Percentiles rank a stretch among this genome's conserved stretches.
phyloP scores from a whole-genome alignment of 495 filamentous ascomycete species.

The Penicillium maclennaniae region DNA sequence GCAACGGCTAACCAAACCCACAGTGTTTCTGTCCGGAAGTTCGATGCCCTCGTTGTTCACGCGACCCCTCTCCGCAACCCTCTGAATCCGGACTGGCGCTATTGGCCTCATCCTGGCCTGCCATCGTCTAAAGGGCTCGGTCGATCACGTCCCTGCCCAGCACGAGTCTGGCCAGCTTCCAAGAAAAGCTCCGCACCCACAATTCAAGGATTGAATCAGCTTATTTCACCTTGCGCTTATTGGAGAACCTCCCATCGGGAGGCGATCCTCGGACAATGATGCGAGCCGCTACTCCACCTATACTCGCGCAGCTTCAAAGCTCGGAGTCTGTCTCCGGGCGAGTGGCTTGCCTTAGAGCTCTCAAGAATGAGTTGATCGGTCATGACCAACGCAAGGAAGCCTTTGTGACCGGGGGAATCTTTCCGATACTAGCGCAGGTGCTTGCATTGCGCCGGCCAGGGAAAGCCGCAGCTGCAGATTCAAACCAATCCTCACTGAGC shows the following conservation, averaged over 20 bases:
- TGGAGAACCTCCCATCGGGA: conserved; percentile 20
- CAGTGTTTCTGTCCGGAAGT: not conserved
- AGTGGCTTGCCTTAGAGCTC: conserved; percentile 57
- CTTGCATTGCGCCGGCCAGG: conserved; percentile 39
- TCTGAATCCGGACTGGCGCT: conserved; percentile 13
- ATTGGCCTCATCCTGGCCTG: not conserved
- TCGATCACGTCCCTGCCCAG: not conserved
- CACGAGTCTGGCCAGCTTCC: not conserved
- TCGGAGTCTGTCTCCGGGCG: conserved; percentile 59
- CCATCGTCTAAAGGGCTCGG: not conserved
- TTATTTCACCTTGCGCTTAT: not conserved
- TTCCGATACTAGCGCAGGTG: conserved; percentile 63
- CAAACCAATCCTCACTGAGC: conserved; percentile 28
- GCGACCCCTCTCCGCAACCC: conserved; percentile 3
- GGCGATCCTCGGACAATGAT: conserved; percentile 44
- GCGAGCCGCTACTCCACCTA: conserved; percentile 45
- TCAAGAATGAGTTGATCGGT: conserved; percentile 89
- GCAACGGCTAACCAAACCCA: not conserved
- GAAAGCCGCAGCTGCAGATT: conserved; percentile 30
- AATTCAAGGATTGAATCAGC: not conserved
- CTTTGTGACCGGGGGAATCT: conserved; percentile 65
- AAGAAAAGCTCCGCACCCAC: not conserved
- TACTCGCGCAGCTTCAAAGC: conserved; percentile 60
- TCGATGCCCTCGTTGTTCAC: not conserved
- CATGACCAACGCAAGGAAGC: conserved; percentile 82